Base-by-base conservation (phyloP, 768 basidiomycete species). In the Russula sp. region DNA sequence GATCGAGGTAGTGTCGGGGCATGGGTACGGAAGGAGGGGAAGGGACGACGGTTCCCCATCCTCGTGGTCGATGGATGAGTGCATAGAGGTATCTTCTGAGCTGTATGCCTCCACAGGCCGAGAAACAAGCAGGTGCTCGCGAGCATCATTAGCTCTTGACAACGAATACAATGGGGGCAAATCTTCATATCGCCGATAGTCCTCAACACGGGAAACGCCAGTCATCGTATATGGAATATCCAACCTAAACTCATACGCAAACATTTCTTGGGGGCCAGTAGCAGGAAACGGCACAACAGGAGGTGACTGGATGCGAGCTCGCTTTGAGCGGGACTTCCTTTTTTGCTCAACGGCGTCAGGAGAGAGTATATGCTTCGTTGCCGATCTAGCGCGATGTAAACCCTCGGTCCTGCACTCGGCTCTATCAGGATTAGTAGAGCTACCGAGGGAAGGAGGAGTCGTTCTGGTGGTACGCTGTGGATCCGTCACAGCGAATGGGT, bases 261-360 rank as follows among this genome's bases (percentile, higher is more conserved):
- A 66, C 66, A 66, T 66, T 50, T 66, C 59, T n/a, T 58, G 59
- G 1, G 66, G 66, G 25, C 66, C 66, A 34, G 60, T 65, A 5
- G 66, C 56, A 7, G 56, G 64, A 57, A 66, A 66, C 2, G 66
- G 66, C 7, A 65, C 34, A 25, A 55, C 41, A 22, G 39, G 39
- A 49, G 51, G 34, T 14, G 62, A 45, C 20, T 65, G 63, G 18
- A 47, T 54, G 58, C 65, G 62, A 7, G 55, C 52, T 38, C 65
- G 65, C 38, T 63, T 65, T 41, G 41, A 32, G 46, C 65, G 63
- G 22, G 9, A 7, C 36, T 64, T 65, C 56, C 32, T 65, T 50
- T 49, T 63, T 32, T 53, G 52, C 35, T 49, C 61, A 38, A 39
- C 41, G 1, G 50, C 14, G 20, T 45, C 61, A 10, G 65, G 46